These are phyloP conservation scores for Dalbergia oliveri DNA, from an alignment of 306 rosid genomes.

Conservation along the genomic window DNA sequence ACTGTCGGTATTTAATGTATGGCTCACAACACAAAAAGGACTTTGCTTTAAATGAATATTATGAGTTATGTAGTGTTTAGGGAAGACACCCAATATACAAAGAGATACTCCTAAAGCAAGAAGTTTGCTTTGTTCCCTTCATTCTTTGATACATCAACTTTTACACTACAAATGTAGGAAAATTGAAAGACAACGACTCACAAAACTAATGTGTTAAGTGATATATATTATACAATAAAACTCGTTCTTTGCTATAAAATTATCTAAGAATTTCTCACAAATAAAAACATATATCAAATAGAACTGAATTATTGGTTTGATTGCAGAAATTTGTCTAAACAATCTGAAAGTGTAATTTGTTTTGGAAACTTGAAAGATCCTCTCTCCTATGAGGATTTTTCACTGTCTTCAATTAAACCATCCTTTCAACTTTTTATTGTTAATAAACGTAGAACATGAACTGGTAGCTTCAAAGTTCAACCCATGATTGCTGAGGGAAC, in stretches of 20 bases:
- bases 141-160: no score
- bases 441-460: background rate
- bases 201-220: no score
- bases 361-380: slow-evolving; percentile 11
- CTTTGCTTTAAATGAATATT: slow-evolving; percentile 20
- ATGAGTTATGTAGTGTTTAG: slow-evolving; percentile 18
- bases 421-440: background rate
- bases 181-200: no score
- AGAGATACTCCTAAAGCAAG: no score
- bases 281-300: background rate
- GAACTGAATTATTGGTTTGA: background rate
- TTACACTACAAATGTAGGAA: no score
- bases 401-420: background rate
- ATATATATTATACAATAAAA: no score
- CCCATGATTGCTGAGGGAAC: slow-evolving; percentile 16
- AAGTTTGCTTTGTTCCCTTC: no score
- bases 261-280: no score
- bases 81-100: background rate
- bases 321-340: slow-evolving; percentile 2
- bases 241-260: no score
- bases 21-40: background rate
- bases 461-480: background rate
- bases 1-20: background rate
- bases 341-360: no score
- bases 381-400: background rate